These are phyloP conservation scores for Penicillium sp. DNA, from an alignment of 2,329 filamentous ascomycete genomes.

Conservation along the genomic window DNA sequence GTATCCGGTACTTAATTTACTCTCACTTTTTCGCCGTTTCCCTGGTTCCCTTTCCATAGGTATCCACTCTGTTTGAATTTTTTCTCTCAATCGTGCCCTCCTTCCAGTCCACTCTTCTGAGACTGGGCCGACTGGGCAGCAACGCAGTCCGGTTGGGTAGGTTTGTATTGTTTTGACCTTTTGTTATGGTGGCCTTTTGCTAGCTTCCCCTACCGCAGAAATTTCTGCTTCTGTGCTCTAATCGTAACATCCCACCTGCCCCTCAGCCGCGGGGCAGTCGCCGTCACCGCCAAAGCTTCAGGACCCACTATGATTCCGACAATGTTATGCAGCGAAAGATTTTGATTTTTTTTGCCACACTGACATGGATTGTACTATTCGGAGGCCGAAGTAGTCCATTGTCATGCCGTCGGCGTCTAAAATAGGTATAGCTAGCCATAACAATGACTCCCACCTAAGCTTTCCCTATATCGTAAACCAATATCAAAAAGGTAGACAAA, in stretches of 20 bases:
- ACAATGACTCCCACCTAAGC: not conserved
- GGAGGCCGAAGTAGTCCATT: not conserved
- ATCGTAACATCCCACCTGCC: slow-evolving; percentile 1
- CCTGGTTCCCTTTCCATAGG: slow-evolving; percentile 28
- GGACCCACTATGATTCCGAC: slow-evolving; percentile 2
- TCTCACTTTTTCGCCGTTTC: slow-evolving; percentile 18
- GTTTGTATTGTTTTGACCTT: slow-evolving; percentile 16
- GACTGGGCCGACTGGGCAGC: slow-evolving; percentile 36
- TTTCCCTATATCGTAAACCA: not conserved
- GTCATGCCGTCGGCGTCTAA: not conserved
- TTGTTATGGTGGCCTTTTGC: not conserved
- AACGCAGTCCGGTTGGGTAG: slow-evolving; percentile 29
- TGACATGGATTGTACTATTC: not conserved
- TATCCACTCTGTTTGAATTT: slow-evolving; percentile 29
- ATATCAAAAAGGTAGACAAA: not conserved
- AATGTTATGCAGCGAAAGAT: slow-evolving; percentile 11
- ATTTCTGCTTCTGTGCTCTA: not conserved
- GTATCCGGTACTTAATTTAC: not conserved
- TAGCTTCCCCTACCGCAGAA: not conserved
- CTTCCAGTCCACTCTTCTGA: slow-evolving; percentile 18
- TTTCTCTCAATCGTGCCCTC: slow-evolving; percentile 18
- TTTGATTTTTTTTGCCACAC: slow-evolving; percentile 10
- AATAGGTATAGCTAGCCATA: not conserved
- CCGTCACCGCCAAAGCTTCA: slow-evolving; percentile 22
- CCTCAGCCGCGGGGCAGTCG: slow-evolving; percentile 7